Evolutionary conservation across 345 rosid species (phyloP).

Genomic region (Aquilaria sinensis): DNA sequence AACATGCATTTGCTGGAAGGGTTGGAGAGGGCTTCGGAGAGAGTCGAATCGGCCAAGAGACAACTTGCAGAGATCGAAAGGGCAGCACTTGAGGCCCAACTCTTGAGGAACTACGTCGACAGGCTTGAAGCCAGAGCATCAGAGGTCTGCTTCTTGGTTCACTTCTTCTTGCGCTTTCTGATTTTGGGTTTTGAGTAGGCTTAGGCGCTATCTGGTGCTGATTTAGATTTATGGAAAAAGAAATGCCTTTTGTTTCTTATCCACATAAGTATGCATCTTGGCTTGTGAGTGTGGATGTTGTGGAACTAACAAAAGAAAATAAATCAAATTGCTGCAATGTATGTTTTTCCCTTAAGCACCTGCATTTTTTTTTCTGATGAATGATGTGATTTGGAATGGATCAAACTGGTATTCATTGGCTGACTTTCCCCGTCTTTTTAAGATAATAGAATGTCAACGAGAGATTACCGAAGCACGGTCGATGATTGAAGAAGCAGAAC

Average conservation of each 20-base stretch:
- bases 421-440: conserved; percentile 2
- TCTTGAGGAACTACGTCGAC: conserved; percentile 33
- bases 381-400: no score
- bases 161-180: background rate
- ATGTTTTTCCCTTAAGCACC: no score
- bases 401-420: no score
- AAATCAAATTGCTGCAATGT: background rate
- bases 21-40: conserved; percentile 58
- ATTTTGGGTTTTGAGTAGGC: background rate
- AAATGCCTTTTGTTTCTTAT: background rate
- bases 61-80: conserved; percentile 72
- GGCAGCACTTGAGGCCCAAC: conserved; percentile 56
- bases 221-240: background rate
- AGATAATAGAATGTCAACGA: conserved; percentile 78
- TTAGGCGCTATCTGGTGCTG: background rate
- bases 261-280: conserved; percentile 1
- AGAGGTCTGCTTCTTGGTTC: conserved; percentile 29
- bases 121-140: conserved; percentile 13
- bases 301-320: no score
- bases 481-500: conserved; percentile 76
- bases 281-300: background rate
- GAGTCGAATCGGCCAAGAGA: conserved; percentile 69
- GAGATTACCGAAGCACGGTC: conserved; percentile 70
- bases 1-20: conserved; percentile 71
- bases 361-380: background rate